phyloP scores from a whole-genome alignment of 345 rosid genomes.

The Cochlearia excelsa region DNA sequence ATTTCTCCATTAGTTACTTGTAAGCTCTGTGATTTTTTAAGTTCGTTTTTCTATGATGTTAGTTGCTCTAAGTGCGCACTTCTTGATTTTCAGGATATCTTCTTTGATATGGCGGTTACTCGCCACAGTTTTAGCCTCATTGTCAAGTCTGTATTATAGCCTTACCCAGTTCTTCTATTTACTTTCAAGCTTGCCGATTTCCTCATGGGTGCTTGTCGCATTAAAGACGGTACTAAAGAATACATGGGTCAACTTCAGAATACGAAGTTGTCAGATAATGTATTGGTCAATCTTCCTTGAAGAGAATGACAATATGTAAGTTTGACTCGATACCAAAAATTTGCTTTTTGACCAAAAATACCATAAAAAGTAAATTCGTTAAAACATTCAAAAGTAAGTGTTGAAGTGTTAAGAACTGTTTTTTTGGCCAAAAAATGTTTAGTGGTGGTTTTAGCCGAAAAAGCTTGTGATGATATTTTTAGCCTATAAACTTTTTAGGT shows the following conservation, averaged over 20 bases:
- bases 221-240: slow-evolving; percentile 46
- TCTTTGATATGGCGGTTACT: slow-evolving; percentile 47
- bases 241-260: slow-evolving; percentile 51
- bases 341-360: neutral
- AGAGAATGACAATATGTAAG: slow-evolving; percentile 60
- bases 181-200: slow-evolving; percentile 39
- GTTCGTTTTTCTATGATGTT: slow-evolving; percentile 13
- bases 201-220: slow-evolving; percentile 36
- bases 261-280: slow-evolving; percentile 65
- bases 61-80: slow-evolving; percentile 26
- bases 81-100: slow-evolving; percentile 53
- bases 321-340: neutral
- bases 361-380: no score
- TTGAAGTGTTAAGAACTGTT: no score
- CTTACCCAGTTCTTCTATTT: slow-evolving; percentile 46
- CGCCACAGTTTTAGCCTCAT: slow-evolving; percentile 53
- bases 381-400: no score
- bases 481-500: no score
- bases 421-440: no score
- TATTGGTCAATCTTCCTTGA: slow-evolving; percentile 80
- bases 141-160: slow-evolving; percentile 63
- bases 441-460: no score
- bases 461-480: no score
- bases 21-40: slow-evolving; percentile 29
- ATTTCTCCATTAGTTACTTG: slow-evolving; percentile 41